Evolutionary conservation across 2,329 filamentous ascomycete genomes (phyloP), one percentile per base, ranked within the genome.

Genomic region (Aspergillus sp.): DNA sequence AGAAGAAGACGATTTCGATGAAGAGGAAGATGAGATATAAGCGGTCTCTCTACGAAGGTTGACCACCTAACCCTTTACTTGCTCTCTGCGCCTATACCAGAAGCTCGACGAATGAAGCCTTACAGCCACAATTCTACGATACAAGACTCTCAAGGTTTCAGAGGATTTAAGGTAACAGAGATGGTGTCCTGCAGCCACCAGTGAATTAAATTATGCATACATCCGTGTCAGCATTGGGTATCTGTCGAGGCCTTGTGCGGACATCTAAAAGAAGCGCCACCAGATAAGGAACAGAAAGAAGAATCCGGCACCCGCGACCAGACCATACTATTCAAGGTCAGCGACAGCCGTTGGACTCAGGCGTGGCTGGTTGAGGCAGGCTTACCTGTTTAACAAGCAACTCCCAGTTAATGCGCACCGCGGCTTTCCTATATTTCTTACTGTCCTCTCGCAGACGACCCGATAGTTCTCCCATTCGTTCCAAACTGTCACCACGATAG

Each of bases 361-460:
- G 24, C 14, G 14, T 24, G 16, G n/a, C 14, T 54, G 43, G 26
- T 33, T 16, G 40, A 3, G 20, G 24, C 11, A 49, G 32, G 67
- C 77, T 66, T 60, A 83, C 81, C 76, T 96, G 93, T 80, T 96
- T 96, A 56, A 97, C 61, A 70, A 99, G 77, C 70, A 97, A 76
- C 73, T 99, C 93, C 95, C 94, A 99, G 73, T 99, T 99, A 72
- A 99, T 99, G 68, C 88, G 83, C 51, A 96, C 91, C 1, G 94
- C 94, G 3, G 94, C 94, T 69, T 88, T 86, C 66, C 88, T 84
- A 76, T 99, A 99, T 76, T 96, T 97, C 73, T 87, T 90, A 71
- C 88, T 94, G 69, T 99, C 94, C 70, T 99, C 94, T 58, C 90
- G 80, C 69, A 99, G 74, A 56, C 93, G 80, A 51, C 85, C 88